Percentiles rank a stretch among this genome's conserved stretches.
Conservation (phyloP, 495 filamentous ascomycete species). For the Chaetomidium leptoderma region DNA sequence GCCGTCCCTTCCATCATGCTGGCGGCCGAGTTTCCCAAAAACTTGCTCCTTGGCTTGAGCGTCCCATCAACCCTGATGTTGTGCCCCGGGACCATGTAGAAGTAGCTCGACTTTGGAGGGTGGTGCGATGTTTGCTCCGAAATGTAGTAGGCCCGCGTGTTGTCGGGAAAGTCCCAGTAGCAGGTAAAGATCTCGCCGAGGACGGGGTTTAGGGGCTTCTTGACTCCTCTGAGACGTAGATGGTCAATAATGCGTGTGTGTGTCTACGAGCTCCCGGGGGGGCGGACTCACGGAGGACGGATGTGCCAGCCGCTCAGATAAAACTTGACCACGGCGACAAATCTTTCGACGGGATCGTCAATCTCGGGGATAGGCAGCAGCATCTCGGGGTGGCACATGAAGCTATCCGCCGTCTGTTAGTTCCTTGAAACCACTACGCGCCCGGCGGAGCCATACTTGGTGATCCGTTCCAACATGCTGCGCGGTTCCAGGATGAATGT, state of each 20-base stretch:
- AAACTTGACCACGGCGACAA: constrained; percentile 93
- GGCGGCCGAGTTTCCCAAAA: constrained; percentile 93
- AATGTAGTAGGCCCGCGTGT: constrained; percentile 88
- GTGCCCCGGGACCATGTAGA: constrained; percentile 96
- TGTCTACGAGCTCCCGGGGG: background rate
- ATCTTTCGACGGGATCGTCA: constrained; percentile 86
- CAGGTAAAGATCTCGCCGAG: constrained; percentile 93
- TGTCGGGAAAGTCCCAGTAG: constrained; percentile 89
- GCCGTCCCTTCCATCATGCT: constrained; percentile 98
- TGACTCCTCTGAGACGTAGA: constrained; percentile 68
- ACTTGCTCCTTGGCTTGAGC: constrained; percentile 92
- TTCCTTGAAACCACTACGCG: background rate
- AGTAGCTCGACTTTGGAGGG: constrained; percentile 97
- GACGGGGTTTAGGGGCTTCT: constrained; percentile 96
- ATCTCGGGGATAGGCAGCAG: constrained; percentile 81
- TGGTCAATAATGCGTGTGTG: constrained; percentile 4
- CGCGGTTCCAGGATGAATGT: constrained; percentile 97
- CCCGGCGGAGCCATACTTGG: constrained; percentile 61
- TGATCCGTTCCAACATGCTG: constrained; percentile 97
- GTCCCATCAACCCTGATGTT: constrained; percentile 93
- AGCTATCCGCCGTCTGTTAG: constrained; percentile 53
- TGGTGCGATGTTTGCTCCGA: constrained; percentile 93
- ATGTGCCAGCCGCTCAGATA: constrained; percentile 99
- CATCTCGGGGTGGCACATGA: constrained; percentile 98
- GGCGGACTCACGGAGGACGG: constrained; percentile 75